Percentiles rank a stretch among this genome's conserved stretches.
These are phyloP conservation scores for Deakozyma indianensis DNA, from an alignment of 805 yeast species.

Conservation along the genomic window DNA sequence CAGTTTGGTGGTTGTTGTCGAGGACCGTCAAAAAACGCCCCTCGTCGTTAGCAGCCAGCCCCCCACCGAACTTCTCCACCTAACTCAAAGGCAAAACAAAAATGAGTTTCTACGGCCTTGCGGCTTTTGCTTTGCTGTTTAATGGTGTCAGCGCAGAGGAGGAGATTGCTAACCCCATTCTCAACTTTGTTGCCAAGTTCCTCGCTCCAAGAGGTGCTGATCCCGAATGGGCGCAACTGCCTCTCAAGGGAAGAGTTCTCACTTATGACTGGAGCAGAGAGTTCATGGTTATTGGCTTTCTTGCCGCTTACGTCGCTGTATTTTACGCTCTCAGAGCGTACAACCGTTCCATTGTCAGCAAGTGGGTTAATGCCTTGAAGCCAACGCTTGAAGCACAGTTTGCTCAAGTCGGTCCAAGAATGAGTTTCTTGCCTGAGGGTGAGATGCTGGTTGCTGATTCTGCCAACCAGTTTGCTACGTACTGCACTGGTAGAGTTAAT, in stretches of 20 bases:
- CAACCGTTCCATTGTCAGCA: constrained; percentile 43
- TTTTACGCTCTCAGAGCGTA: constrained; percentile 44
- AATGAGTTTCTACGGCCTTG: no score
- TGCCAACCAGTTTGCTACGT: constrained; percentile 46
- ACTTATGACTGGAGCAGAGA: constrained; percentile 72
- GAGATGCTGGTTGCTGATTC: constrained; percentile 43
- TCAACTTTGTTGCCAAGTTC: neutral
- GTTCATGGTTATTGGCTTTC: constrained; percentile 35
- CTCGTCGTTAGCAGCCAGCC: no score
- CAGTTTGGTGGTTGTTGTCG: no score
- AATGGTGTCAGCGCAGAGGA: neutral
- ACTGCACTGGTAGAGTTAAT: constrained; percentile 81
- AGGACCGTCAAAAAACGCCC: no score
- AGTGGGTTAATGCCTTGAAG: constrained; percentile 35
- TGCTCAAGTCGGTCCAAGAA: constrained; percentile 48
- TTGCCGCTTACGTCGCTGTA: constrained; percentile 32
- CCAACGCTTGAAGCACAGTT: constrained; percentile 53
- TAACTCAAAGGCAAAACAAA: no score
- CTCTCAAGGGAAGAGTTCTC: constrained; percentile 41
- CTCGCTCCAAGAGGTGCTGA: constrained; percentile 1
- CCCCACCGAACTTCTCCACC: no score
- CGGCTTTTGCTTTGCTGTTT: no score
- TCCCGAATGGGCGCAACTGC: constrained; percentile 45
- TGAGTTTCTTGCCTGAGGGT: constrained; percentile 6
- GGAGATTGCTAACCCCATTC: neutral